These are phyloP conservation scores for Xylaria digitata DNA, from an alignment of 2,329 filamentous ascomycete genomes.

Conservation along the genomic window DNA sequence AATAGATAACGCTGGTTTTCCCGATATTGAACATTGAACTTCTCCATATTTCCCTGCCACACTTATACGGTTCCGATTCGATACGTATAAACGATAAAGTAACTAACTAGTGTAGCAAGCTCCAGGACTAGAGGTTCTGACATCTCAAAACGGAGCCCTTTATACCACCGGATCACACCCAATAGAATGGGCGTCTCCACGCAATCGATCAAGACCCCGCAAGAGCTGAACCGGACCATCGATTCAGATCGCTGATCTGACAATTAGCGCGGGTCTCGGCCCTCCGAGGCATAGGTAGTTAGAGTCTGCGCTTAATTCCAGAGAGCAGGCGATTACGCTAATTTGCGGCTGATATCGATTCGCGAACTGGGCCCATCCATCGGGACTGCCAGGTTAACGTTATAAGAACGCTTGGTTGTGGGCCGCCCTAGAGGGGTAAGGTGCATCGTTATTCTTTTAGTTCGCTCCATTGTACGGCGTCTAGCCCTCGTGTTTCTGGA, in stretches of 20 bases:
- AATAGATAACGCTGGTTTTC: no score
- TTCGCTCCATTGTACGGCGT: slow-evolving; percentile 1
- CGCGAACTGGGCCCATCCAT: slow-evolving; percentile 5
- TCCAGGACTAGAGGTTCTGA: no score
- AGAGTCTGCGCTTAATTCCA: not conserved
- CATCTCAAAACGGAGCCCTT: no score
- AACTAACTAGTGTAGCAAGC: no score
- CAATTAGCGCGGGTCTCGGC: slow-evolving; percentile 1
- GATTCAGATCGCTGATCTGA: not conserved
- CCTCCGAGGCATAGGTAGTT: no score
- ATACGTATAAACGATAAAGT: no score
- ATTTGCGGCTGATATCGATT: slow-evolving; percentile 1
- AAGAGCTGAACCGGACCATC: not conserved
- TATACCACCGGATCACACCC: not conserved
- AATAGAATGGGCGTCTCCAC: not conserved
- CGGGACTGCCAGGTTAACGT: slow-evolving; percentile 3
- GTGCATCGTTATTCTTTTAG: not conserved
- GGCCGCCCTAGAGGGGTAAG: slow-evolving; percentile 1
- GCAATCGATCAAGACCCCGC: not conserved
- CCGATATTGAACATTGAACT: no score
- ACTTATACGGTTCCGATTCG: no score
- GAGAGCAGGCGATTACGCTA: not conserved
- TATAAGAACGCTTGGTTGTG: not conserved
- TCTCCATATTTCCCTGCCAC: no score
- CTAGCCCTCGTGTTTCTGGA: not conserved